These are phyloP conservation scores for Solioccasus polychromus DNA, from an alignment of 768 basidiomycete genomes.

Conservation along the genomic window DNA sequence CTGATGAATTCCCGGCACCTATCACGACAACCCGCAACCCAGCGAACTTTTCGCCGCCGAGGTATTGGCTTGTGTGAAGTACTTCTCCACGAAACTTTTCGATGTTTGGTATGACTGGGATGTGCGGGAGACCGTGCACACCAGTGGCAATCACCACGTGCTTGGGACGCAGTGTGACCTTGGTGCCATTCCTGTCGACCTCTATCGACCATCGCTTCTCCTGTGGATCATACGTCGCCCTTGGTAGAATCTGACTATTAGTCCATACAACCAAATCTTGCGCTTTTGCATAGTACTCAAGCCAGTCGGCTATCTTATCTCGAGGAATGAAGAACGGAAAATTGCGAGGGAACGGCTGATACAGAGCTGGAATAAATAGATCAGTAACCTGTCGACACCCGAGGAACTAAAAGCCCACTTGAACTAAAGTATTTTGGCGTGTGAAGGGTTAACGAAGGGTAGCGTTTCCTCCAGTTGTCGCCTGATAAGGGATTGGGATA, in stretches of 20 bases:
- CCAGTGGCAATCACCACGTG: conserved; percentile 5
- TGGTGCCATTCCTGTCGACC: not conserved
- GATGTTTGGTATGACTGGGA: not conserved
- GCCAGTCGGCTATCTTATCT: conserved; percentile 5
- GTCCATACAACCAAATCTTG: conserved; percentile 8
- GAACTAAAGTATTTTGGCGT: not conserved
- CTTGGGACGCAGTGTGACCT: not conserved
- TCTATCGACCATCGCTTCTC: conserved; percentile 3
- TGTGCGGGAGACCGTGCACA: not conserved
- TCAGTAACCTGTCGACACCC: too few relatives aligned
- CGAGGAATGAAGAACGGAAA: conserved; percentile 5
- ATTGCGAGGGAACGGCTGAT: conserved; percentile 4
- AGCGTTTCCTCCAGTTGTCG: conserved; percentile 8
- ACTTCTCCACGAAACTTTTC: conserved; percentile 5
- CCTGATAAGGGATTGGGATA: conserved; percentile 1
- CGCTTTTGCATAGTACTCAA: conserved; percentile 1
- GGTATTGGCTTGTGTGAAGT: conserved; percentile 5
- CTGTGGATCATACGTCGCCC: conserved; percentile 1
- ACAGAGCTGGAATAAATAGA: too few relatives aligned
- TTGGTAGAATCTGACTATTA: conserved; percentile 5
- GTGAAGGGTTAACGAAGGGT: conserved; percentile 5
- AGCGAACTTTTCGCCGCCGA: conserved; percentile 24
- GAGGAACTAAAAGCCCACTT: too few relatives aligned
- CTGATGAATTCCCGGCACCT: not conserved
- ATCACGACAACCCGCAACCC: conserved; percentile 20